A percentile compares a stretch with the other conserved stretches of the same genome.
Evolutionary conservation across 768 basidiomycete genomes (phyloP).

Genomic region (Suillus sp.): DNA sequence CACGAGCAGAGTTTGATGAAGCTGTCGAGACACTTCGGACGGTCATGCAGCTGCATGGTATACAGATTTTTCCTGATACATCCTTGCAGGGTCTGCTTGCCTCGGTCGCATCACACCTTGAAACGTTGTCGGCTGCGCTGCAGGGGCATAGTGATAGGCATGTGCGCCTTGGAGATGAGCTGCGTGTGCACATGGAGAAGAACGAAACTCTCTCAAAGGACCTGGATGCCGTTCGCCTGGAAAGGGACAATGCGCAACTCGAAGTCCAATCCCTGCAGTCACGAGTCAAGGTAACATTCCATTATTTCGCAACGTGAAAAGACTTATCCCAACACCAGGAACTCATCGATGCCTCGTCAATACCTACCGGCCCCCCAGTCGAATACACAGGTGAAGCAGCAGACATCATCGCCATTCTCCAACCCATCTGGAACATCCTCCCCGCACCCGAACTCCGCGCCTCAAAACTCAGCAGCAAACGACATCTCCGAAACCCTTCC

Average conservation of each 20-base stretch:
- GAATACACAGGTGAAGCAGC: conserved; percentile 47
- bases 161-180: conserved; percentile 52
- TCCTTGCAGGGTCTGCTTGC: conserved; percentile 51
- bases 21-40: conserved; percentile 48
- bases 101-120: conserved; percentile 54
- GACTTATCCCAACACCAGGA: conserved; percentile 23
- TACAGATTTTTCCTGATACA: conserved; percentile 51
- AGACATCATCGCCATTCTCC: conserved; percentile 61
- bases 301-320: neutral
- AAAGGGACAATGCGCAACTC: conserved; percentile 51
- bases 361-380: conserved; percentile 30
- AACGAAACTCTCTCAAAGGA: conserved; percentile 50
- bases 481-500: conserved; percentile 50
- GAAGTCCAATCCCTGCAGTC: conserved; percentile 42
- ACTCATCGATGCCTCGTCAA: conserved; percentile 22
- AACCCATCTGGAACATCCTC: conserved; percentile 77
- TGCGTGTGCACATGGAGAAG: conserved; percentile 47
- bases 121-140: conserved; percentile 46
- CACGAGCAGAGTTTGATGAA: conserved; percentile 52
- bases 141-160: conserved; percentile 42
- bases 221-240: conserved; percentile 53
- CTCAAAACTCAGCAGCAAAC: conserved; percentile 53
- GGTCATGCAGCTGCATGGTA: conserved; percentile 57
- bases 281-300: conserved; percentile 39
- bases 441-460: conserved; percentile 86